Evolutionary conservation across 2,329 filamentous ascomycete genomes (phyloP), one percentile per base, ranked within the genome.

Genomic region (Monilinia aucupariae): DNA sequence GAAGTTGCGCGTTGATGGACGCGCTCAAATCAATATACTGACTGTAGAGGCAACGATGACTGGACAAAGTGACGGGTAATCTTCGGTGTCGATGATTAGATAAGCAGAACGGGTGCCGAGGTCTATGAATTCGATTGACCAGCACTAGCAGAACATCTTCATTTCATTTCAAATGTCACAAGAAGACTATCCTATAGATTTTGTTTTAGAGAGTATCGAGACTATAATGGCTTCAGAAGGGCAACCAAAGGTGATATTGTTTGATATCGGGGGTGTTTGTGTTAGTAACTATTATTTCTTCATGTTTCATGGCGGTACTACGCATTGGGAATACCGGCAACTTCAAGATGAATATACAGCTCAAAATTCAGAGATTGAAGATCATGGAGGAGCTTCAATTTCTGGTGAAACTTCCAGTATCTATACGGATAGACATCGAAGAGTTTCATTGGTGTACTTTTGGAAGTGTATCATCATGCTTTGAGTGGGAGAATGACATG

Each of bases 221-320:
- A 62, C 65, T 39, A 67, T 71, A 39, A 81, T 80, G 78, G 64
- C 77, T 10, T 67, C 71, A 51, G 73, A 72, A 48, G 79, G 77
- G 63, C 79, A 80, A 64, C 89, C 90, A 37, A 89, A 89, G 61
- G 67, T 67, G 15, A 47, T 68, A 39, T 80, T 99, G 27, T 97
- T 97, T 75, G 94, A 99, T 76, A 94, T 99, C 69, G 94, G 94
- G 47, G 94, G 94, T 66, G 94, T 99, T 70, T 96, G 91, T 81
- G 93, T 96, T 88, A 81, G 91, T 86, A 65, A 15, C 63, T 30
- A 51, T 47, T 43, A 48, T 45, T n/a, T 63, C 48, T 52, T 17
- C 9, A 3, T 56, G 30, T 49, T 49, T 56, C 17, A 32, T 53
- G 15, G 8, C 17, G 9, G 55, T 47, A 4, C 15, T n/a, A n/a